A percentile compares a stretch with the other conserved stretches of the same genome.
Evolutionary conservation across 352 stramenopile species (phyloP).

Genomic region (Globisporangium alternatum): DNA sequence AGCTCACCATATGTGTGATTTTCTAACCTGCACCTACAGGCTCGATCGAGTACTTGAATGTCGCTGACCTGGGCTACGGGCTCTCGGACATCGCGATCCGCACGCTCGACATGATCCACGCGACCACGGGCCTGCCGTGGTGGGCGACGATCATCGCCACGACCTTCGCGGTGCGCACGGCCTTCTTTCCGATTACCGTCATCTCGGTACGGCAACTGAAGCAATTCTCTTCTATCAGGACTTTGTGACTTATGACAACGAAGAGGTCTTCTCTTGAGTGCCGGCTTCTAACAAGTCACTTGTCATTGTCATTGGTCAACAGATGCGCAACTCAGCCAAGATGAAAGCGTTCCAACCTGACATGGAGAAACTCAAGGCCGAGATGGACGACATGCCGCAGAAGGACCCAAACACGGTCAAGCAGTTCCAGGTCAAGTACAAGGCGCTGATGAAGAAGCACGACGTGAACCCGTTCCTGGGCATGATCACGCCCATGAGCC

Average conservation of each 20-base stretch:
- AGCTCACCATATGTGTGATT: neutral
- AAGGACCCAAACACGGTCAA: conserved; percentile 46
- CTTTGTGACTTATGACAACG: neutral
- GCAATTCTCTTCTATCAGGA: no score
- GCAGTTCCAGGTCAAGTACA: conserved; percentile 72
- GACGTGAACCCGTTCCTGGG: conserved; percentile 73
- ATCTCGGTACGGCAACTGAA: conserved; percentile 48
- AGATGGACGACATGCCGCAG: conserved; percentile 57
- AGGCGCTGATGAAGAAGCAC: conserved; percentile 82
- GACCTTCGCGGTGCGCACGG: conserved; percentile 70
- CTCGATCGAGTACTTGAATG: conserved; percentile 46
- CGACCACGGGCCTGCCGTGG: conserved; percentile 81
- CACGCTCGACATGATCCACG: conserved; percentile 70
- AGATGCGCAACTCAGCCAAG: conserved; percentile 84
- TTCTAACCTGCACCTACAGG: conserved; percentile 18
- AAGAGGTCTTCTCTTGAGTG: neutral
- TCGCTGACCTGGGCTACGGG: conserved; percentile 65
- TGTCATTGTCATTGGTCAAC: neutral
- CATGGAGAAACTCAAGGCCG: conserved; percentile 74
- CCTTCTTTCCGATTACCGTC: conserved; percentile 75
- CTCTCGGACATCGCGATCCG: conserved; percentile 75
- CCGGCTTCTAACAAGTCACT: conserved; percentile 1
- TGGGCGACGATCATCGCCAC: conserved; percentile 85
- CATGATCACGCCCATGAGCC: conserved; percentile 60
- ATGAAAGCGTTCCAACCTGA: conserved; percentile 83